Conservation (phyloP, 495 filamentous ascomycete species). For the Trypethelium eluteriae region DNA sequence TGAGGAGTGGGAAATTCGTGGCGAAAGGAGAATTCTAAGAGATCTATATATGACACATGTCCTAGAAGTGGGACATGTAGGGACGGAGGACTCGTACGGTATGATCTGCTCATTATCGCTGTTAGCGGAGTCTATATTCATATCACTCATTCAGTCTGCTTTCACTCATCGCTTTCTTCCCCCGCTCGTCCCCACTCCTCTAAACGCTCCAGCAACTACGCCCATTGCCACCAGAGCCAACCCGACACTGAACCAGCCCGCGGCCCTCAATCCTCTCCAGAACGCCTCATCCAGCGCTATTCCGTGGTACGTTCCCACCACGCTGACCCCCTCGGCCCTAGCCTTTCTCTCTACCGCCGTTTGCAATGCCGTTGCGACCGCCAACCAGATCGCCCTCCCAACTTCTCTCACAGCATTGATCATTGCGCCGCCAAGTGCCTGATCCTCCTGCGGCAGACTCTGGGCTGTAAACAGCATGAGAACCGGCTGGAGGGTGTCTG, state of each 20-base stretch:
- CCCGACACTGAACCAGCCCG: slow-evolving; percentile 48
- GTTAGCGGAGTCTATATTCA: no score
- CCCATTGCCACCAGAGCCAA: slow-evolving; percentile 21
- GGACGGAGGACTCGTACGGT: no score
- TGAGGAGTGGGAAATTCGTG: no score
- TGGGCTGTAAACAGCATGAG: slow-evolving; percentile 54
- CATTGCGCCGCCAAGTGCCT: slow-evolving; percentile 53
- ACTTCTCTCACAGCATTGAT: slow-evolving; percentile 54
- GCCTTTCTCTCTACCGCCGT: slow-evolving; percentile 44
- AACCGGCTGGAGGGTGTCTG: slow-evolving; percentile 52
- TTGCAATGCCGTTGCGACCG: slow-evolving; percentile 51
- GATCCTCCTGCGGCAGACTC: slow-evolving; percentile 50
- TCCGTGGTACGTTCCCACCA: slow-evolving; percentile 11
- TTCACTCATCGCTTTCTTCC: neutral
- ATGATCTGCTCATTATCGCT: no score
- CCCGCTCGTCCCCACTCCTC: slow-evolving; percentile 30
- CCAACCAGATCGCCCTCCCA: slow-evolving; percentile 50
- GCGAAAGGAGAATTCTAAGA: no score
- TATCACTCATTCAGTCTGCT: no score
- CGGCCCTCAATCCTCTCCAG: slow-evolving; percentile 45
- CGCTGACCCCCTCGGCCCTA: slow-evolving; percentile 35
- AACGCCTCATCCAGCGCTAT: slow-evolving; percentile 33
- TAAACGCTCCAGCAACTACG: slow-evolving; percentile 27
- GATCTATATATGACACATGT: no score
- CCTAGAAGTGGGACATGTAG: no score